phyloP scores from a whole-genome alignment of 768 basidiomycete genomes.

The Sporobolomyces pararoseus region DNA sequence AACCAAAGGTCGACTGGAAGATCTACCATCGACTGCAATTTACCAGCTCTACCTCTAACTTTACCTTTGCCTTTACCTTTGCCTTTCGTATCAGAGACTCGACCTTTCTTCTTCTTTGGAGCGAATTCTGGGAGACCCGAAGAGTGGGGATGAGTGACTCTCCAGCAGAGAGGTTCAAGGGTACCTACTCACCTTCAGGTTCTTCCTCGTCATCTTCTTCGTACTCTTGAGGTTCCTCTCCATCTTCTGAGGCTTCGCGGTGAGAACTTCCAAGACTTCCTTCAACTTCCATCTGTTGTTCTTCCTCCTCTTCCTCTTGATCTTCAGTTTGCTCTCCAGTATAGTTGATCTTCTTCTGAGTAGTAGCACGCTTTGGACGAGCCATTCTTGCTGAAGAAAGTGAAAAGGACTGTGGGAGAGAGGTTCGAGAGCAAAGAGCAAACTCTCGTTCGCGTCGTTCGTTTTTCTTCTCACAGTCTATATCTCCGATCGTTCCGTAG shows the following conservation, averaged over 20 bases:
- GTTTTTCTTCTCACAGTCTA: too few relatives aligned
- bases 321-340: background rate
- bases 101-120: background rate
- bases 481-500: too few relatives aligned
- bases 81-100: background rate
- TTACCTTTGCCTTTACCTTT: background rate
- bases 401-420: too few relatives aligned
- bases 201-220: constrained; percentile 10
- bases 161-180: background rate
- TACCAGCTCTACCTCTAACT: background rate
- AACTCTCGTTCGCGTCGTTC: too few relatives aligned
- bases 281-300: background rate
- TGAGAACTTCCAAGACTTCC: background rate
- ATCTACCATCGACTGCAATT: constrained; percentile 1
- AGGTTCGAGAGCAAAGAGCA: too few relatives aligned
- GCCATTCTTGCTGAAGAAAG: background rate
- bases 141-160: background rate
- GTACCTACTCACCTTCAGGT: background rate
- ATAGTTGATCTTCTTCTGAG: background rate
- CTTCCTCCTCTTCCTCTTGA: background rate
- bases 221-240: constrained; percentile 1
- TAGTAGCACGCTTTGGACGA: background rate
- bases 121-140: background rate
- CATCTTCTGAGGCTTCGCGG: background rate
- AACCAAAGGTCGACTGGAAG: constrained; percentile 3